These are phyloP conservation scores for Diaporthe citrichinensis DNA, from an alignment of 2,329 filamentous ascomycete genomes.

Conservation along the genomic window DNA sequence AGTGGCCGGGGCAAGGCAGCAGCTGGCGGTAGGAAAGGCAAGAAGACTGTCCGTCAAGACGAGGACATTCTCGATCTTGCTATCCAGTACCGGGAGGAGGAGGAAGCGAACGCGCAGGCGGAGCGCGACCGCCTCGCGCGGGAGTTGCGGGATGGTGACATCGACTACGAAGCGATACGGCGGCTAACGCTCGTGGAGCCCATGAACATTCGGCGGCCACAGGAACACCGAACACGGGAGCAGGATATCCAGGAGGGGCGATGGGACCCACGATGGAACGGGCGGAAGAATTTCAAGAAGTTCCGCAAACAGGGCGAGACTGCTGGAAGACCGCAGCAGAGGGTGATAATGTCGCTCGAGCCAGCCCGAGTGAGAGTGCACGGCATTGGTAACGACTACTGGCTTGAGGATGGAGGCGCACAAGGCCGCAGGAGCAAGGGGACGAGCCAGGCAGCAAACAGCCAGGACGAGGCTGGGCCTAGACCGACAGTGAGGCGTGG, in stretches of 20 bases:
- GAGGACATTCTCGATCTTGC: constrained; percentile 77
- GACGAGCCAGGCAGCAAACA: constrained; percentile 38
- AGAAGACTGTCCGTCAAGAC: constrained; percentile 28
- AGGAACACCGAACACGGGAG: constrained; percentile 58
- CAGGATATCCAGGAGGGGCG: constrained; percentile 67
- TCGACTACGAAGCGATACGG: constrained; percentile 81
- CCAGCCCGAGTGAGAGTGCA: constrained; percentile 80
- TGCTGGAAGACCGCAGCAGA: constrained; percentile 48
- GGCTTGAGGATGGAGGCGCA: constrained; percentile 69
- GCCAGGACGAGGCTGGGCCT: constrained; percentile 1
- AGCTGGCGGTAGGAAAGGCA: constrained; percentile 59
- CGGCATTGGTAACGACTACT: constrained; percentile 83
- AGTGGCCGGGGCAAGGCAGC: constrained; percentile 54
- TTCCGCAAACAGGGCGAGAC: constrained; percentile 75
- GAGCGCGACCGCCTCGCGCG: constrained; percentile 66
- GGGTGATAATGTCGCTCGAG: constrained; percentile 78
- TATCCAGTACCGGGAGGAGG: constrained; percentile 71
- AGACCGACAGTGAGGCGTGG: constrained; percentile 10
- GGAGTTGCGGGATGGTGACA: constrained; percentile 68
- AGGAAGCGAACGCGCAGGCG: constrained; percentile 72
- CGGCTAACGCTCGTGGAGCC: constrained; percentile 83
- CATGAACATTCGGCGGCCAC: constrained; percentile 72
- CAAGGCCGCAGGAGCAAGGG: constrained; percentile 47
- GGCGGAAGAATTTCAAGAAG: constrained; percentile 94
- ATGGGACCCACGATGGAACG: constrained; percentile 94